Base-by-base conservation (phyloP, 371 early-diverging fungal species). In the Mucor piriformis region DNA sequence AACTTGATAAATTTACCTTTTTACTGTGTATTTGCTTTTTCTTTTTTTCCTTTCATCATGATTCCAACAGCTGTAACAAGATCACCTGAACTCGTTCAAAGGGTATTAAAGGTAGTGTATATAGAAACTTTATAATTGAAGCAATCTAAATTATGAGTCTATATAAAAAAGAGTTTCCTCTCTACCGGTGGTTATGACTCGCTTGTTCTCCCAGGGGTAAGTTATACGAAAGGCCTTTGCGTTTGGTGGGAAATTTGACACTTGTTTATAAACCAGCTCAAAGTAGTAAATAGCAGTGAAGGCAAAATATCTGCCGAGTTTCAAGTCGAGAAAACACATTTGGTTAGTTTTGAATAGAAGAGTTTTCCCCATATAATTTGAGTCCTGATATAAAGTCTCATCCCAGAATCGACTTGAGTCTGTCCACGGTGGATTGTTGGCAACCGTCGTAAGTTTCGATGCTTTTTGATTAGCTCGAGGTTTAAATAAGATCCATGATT, bases 391-490 rank as follows among this genome's bases (percentile, higher is more conserved):
- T 16, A 25, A 18, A 13, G 18, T 16, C 6, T 24, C 10, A 25
- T 6, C 33, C 47, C 54, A 87, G 87, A 87, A 87, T 64, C 78
- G 84, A 10, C 66, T 83, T 2, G 66, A 73, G 15, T 73, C 79
- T n/a, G 76, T 83, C 5, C 87, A 87, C 66, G 87, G 87, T 43
- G 87, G 87, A 7, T 43, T 87, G 16, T 61, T 83, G 11, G 81
- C 85, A 15, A 82, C 87, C 0, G 75, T 81, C 47, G 83, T 86
- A 70, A 57, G 73, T 50, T n/a, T n/a, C n/a, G n/a, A n/a, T n/a
- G n/a, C n/a, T n/a, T n/a, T n/a, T n/a, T n/a, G n/a, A n/a, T n/a
- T n/a, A n/a, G n/a, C n/a, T n/a, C n/a, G n/a, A n/a, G n/a, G n/a
- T n/a, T n/a, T n/a, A n/a, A n/a, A n/a, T n/a, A n/a, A n/a, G n/a